Percentiles rank a stretch among this genome's conserved stretches.
Evolutionary conservation across 2,329 filamentous ascomycete genomes (phyloP).

Genomic region (Sclerotinia sclerotiorum): DNA sequence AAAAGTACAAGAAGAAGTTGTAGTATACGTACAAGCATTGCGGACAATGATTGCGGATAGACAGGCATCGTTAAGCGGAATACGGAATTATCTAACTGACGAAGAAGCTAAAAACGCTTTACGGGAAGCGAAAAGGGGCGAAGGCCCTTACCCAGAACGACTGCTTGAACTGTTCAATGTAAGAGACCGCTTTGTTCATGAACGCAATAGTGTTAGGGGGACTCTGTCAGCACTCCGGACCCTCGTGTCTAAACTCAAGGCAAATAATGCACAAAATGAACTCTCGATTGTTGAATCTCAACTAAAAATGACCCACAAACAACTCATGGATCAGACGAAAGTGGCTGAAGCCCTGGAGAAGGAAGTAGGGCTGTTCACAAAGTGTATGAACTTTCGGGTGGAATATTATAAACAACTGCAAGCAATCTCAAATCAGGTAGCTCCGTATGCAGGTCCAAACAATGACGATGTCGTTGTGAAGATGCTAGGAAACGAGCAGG

Average conservation of each 20-base stretch:
- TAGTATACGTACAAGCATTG: slow-evolving; percentile 79
- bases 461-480: slow-evolving; percentile 40
- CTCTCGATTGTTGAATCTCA: slow-evolving; percentile 62
- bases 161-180: slow-evolving; percentile 52
- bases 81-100: slow-evolving; percentile 71
- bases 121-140: slow-evolving; percentile 57
- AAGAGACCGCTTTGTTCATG: slow-evolving; percentile 51
- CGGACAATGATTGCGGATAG: slow-evolving; percentile 77
- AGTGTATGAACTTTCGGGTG: slow-evolving; percentile 78
- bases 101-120: slow-evolving; percentile 64
- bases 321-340: slow-evolving; percentile 54
- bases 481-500: slow-evolving; percentile 59
- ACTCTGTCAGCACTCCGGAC: slow-evolving; percentile 69
- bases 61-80: slow-evolving; percentile 71
- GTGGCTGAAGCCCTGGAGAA: slow-evolving; percentile 53
- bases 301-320: slow-evolving; percentile 58
- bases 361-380: slow-evolving; percentile 74
- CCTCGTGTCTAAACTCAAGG: slow-evolving; percentile 58
- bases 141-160: slow-evolving; percentile 70
- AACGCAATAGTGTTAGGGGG: slow-evolving; percentile 63
- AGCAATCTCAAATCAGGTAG: slow-evolving; percentile 83
- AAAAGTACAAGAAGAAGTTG: slow-evolving; percentile 82
- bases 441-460: slow-evolving; percentile 62
- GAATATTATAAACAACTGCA: slow-evolving; percentile 92
- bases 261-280: slow-evolving; percentile 63